phyloP scores from a whole-genome alignment of 2,329 filamentous ascomycete genomes.

The Venturiaceae sp. region DNA sequence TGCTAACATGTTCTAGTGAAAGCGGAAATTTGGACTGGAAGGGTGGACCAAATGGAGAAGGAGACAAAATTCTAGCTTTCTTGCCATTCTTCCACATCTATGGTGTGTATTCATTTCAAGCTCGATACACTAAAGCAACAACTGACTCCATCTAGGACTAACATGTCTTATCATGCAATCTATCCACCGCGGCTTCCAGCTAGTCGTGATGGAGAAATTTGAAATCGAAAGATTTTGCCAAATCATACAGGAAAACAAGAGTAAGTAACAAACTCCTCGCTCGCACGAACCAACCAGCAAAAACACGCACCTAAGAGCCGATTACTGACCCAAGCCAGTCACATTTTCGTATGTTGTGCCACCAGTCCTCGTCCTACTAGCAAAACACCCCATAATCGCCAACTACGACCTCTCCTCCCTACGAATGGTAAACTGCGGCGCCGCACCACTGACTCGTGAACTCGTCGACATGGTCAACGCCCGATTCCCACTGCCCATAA shows the following conservation, averaged over 20 bases:
- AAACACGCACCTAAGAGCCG: no score
- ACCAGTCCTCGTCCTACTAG: constrained; percentile 69
- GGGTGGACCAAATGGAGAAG: constrained; percentile 38
- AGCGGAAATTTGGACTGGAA: constrained; percentile 45
- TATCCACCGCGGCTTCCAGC: constrained; percentile 54
- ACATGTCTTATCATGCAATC: constrained; percentile 62
- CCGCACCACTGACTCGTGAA: constrained; percentile 73
- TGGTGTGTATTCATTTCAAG: constrained; percentile 75
- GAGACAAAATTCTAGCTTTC: constrained; percentile 10
- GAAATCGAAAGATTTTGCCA: constrained; percentile 70
- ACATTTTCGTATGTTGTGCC: constrained; percentile 78
- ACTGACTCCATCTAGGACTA: constrained; percentile 49
- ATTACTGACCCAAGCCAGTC: no score
- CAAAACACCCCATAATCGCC: constrained; percentile 67
- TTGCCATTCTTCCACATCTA: constrained; percentile 11
- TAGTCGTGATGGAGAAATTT: constrained; percentile 69
- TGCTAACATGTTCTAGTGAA: no score
- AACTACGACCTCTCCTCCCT: constrained; percentile 74
- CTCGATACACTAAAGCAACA: background rate
- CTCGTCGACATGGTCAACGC: constrained; percentile 67
- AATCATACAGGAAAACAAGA: constrained; percentile 62
- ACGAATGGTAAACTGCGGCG: constrained; percentile 78
- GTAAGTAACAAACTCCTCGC: no score
- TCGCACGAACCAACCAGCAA: constrained; percentile 67
- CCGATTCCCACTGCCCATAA: constrained; percentile 68